Conservation (phyloP, 140 eudicot genomes). For the Oenanthe javanica region DNA sequence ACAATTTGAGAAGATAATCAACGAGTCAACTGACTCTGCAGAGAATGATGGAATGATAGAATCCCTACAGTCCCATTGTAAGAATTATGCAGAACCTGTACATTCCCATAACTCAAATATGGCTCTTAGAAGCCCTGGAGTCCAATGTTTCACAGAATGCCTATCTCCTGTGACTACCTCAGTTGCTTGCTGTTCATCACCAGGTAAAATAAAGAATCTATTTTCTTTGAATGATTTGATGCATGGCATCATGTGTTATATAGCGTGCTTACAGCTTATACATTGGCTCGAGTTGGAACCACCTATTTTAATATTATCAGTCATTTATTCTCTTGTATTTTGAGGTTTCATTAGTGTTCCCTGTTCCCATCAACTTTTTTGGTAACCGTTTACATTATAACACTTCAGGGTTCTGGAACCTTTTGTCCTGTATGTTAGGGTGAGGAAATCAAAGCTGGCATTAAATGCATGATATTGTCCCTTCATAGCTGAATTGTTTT, state of each 20-base stretch:
- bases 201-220: constrained; percentile 38
- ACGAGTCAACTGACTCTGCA: constrained; percentile 48
- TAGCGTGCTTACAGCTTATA: background rate
- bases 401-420: background rate
- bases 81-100: constrained; percentile 28
- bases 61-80: background rate
- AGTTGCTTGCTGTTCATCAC: constrained; percentile 71
- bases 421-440: background rate
- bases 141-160: constrained; percentile 39
- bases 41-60: constrained; percentile 21
- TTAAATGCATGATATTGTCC: background rate
- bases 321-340: background rate
- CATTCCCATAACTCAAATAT: constrained; percentile 25
- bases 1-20: constrained; percentile 87
- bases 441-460: background rate
- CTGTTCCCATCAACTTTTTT: too few species aligned
- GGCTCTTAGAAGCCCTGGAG: constrained; percentile 51
- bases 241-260: background rate
- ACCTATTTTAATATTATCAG: background rate
- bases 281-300: background rate
- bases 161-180: constrained; percentile 79
- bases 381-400: too few species aligned
- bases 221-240: background rate
- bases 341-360: background rate
- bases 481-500: too few species aligned